Conservation (phyloP, 148 eudicot genomes). For the Camellia granthamiana region DNA sequence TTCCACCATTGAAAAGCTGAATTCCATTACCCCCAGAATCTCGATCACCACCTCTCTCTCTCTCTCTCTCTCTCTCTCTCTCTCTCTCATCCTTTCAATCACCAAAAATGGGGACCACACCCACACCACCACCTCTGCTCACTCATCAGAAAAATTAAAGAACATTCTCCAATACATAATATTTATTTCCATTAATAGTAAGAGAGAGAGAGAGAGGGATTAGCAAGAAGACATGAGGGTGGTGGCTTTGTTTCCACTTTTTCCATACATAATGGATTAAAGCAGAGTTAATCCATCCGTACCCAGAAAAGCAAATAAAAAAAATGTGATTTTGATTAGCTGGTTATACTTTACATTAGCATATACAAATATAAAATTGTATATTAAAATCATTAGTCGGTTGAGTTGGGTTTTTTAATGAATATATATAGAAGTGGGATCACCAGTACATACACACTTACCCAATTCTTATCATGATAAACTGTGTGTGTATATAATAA, state of each 20-base stretch:
- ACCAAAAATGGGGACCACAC: conserved; percentile 12
- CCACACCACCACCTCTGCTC: background rate
- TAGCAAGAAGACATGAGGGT: background rate
- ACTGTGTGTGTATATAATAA: background rate
- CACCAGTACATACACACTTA: background rate
- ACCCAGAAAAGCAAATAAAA: background rate
- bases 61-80: too few relatives aligned
- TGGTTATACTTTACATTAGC: background rate
- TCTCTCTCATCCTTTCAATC: conserved; percentile 10
- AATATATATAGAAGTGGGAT: background rate
- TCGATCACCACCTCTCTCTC: conserved; percentile 22
- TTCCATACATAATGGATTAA: too few relatives aligned
- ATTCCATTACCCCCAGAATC: conserved; percentile 17
- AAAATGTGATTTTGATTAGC: background rate
- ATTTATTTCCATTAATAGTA: background rate
- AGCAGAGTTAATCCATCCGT: background rate
- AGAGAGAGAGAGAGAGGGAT: background rate
- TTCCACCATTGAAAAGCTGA: conserved; percentile 18
- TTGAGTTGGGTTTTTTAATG: background rate
- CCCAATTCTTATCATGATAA: background rate
- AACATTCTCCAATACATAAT: background rate
- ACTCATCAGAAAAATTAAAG: background rate
- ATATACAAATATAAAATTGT: background rate
- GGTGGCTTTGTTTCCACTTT: background rate
- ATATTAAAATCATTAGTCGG: background rate